Base-by-base conservation (phyloP, 108 stramenopile genomes). In the Cyclotella atomus region DNA sequence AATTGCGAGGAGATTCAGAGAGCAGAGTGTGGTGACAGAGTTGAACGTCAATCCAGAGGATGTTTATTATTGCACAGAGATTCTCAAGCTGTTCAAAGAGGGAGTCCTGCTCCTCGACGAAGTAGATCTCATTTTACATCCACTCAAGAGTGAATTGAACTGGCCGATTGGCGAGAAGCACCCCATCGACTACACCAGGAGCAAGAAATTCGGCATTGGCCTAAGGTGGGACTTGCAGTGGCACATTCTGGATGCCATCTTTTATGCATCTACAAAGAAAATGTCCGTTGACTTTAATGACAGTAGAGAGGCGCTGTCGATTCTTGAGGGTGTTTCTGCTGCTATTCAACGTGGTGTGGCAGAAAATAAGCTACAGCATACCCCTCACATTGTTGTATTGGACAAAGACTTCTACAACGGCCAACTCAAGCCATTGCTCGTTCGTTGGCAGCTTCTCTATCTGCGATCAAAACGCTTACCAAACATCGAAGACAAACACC, bases 101-200 rank as follows among this genome's bases (percentile, higher is more conserved):
- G 96, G 97, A 7, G 93, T 95, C 8, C 84, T 98, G 12, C 81
- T 99, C 9, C 85, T 99, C 28, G 99, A 99, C 69, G 99, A 99
- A 79, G 99, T 99, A 27, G 99, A 99, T 72, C 76, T 98, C 12
- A 74, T 99, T 28, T 78, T 99, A 47, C 98, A 99, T 66, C 99
- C 99, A 3, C 84, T 99, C 47, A 98, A 98, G 82, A 96, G 95
- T 68, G 99, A 99, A 82, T 85, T 99, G 62, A 99, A 99, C 83
- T 99, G 98, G 97, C 99, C 98, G 7, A 93, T 98, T 32, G 99
- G 99, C 6, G 64, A 87, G 24, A 99, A 99, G 75, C 84, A 93
- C 28, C 97, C 98, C 1, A 97, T 99, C 50, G 99, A 99, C 85
- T 97, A 96, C 70, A 97, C 97, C 1, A 77, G 90, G 33, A 82